Evolutionary conservation across 2,329 filamentous ascomycete species (phyloP).

Genomic region (Aspergillus felis): DNA sequence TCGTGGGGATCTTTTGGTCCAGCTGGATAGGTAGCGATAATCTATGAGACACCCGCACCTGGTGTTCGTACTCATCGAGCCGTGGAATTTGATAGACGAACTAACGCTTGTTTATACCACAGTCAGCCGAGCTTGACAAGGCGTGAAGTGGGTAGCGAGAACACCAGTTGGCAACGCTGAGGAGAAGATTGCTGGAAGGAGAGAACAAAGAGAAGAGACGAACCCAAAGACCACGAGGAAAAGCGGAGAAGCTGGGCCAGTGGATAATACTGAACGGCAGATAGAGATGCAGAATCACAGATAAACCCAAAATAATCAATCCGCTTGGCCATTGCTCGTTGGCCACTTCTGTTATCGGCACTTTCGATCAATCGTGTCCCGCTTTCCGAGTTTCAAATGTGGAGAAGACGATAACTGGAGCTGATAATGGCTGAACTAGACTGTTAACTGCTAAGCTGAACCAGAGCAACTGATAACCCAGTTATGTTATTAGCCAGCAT

Average conservation of each 20-base stretch:
- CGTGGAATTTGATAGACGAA: slow-evolving; percentile 19
- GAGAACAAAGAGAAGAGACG: background rate
- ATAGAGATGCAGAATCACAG: slow-evolving; percentile 1
- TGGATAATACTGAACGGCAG: background rate
- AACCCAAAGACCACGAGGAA: background rate
- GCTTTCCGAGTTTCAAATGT: background rate
- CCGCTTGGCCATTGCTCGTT: background rate
- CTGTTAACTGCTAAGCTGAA: background rate
- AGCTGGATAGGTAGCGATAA: slow-evolving; percentile 34
- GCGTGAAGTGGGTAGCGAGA: slow-evolving; percentile 1
- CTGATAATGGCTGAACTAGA: background rate
- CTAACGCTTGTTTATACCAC: slow-evolving; percentile 1
- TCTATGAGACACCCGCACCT: slow-evolving; percentile 33
- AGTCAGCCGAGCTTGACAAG: background rate
- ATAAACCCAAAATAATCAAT: slow-evolving; percentile 3
- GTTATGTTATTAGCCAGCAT: background rate
- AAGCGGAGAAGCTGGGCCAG: slow-evolving; percentile 3
- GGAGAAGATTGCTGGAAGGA: background rate
- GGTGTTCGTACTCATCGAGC: slow-evolving; percentile 34
- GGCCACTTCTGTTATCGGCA: slow-evolving; percentile 6
- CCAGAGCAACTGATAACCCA: slow-evolving; percentile 9
- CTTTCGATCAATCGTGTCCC: slow-evolving; percentile 13
- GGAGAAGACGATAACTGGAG: background rate
- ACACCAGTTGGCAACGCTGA: background rate
- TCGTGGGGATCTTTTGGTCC: slow-evolving; percentile 27